Evolutionary conservation across 176 grass and related monocot species (phyloP).

Genomic region (Triticum aestivum): DNA sequence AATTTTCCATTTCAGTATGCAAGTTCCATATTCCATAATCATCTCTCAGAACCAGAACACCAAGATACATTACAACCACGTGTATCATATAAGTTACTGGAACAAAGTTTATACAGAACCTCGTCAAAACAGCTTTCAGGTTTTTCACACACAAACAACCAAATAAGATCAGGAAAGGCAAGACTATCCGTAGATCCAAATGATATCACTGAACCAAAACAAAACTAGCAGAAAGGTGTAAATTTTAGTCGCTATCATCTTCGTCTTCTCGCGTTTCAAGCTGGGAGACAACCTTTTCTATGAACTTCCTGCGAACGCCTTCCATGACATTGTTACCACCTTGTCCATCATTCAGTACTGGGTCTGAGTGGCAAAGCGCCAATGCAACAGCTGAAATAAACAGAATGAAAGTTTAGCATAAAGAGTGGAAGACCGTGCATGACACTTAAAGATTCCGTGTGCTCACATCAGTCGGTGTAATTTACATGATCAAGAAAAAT

Average conservation of each 20-base stretch:
- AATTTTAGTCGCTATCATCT: slow-evolving; percentile 70
- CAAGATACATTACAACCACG: neutral
- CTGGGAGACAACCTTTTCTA: slow-evolving; percentile 84
- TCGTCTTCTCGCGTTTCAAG: slow-evolving; percentile 70
- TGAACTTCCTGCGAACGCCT: slow-evolving; percentile 84
- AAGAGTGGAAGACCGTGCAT: neutral
- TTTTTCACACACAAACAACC: slow-evolving; percentile 3
- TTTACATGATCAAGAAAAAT: neutral
- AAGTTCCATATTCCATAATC: neutral
- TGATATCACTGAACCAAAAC: neutral
- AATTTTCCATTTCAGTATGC: neutral
- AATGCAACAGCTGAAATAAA: slow-evolving; percentile 81
- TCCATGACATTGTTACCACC: slow-evolving; percentile 65
- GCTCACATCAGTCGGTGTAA: neutral
- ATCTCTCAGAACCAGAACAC: neutral
- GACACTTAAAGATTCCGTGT: neutral
- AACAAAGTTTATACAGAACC: neutral
- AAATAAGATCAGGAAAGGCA: neutral
- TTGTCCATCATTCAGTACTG: slow-evolving; percentile 87
- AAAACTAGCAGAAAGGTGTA: neutral
- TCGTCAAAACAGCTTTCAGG: neutral
- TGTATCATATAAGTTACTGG: neutral
- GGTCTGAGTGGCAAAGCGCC: slow-evolving; percentile 78
- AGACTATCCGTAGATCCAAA: neutral
- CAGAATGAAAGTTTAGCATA: slow-evolving; percentile 1